Base-by-base conservation (phyloP, 768 basidiomycete genomes). In the Myochromella boudieri region DNA sequence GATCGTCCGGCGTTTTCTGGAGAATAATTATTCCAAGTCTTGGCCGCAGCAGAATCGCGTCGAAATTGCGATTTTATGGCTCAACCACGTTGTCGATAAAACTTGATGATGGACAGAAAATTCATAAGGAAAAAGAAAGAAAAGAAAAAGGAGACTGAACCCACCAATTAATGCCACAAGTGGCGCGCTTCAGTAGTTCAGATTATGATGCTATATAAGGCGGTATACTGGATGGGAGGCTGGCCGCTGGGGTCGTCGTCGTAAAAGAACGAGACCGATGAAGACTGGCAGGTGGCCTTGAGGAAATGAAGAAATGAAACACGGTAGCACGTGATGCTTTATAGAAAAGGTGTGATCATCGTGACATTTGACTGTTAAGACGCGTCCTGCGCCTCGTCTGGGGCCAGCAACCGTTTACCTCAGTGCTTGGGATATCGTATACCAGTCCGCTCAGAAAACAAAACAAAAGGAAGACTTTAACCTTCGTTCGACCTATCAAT, bases 231-330 rank as follows among this genome's bases (percentile, higher is more conserved):
- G n/a, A n/a, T n/a, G n/a, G n/a, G 29, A 29, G 28, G 44, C 17
- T 37, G 33, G 14, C 31, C 9, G 41, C 37, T 25, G 44, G 18
- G 18, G 34, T n/a, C 18, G 20, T 29, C 40, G 45, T 46, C 31
- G 45, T 17, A 25, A 40, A 28, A 51, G 34, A 42, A 41, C 26
- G 22, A 29, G 37, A 37, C 34, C 28, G 6, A 9, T 9, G 4
- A 37, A 38, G 33, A 6, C 11, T 17, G 28, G 26, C 44, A 26
- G 27, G 36, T 46, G 44, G 42, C 31, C 29, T 20, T 31, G 31
- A 22, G 42, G n/a, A n/a, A n/a, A n/a, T n/a, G n/a, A n/a, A n/a
- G n/a, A 34, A 46, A 29, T 32, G 37, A 46, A 52, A 52, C 46
- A 44, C 27, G 24, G 14, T 20, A 15, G n/a, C 51, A 52, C 44